Conservation (phyloP, 2,329 filamentous ascomycete genomes). For the Beauveria scarabaeidicola region DNA sequence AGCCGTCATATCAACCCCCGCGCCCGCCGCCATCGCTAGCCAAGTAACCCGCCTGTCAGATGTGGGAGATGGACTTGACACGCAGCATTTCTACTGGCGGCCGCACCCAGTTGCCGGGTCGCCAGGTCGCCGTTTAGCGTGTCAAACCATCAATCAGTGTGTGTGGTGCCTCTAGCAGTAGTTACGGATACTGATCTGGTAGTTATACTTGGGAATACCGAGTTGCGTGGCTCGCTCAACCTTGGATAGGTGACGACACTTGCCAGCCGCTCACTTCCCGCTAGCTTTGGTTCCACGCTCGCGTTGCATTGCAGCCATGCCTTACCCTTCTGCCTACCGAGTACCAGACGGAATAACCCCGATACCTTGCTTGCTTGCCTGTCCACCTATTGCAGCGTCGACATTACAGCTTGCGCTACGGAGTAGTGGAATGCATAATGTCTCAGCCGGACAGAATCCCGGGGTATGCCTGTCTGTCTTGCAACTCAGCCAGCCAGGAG, state of each 20-base stretch:
- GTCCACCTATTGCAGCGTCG: too few species aligned
- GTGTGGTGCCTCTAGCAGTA: not conserved
- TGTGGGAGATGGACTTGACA: too few species aligned
- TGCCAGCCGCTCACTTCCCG: not conserved
- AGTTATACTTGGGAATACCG: too few species aligned
- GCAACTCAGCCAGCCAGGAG: not conserved
- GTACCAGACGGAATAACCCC: not conserved
- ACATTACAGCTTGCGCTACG: not conserved
- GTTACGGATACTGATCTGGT: too few species aligned
- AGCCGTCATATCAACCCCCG: too few species aligned
- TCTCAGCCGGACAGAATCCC: conserved; percentile 4
- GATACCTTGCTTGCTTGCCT: not conserved
- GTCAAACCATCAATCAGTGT: not conserved
- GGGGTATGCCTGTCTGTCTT: not conserved
- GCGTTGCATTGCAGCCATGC: not conserved
- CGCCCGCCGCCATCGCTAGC: too few species aligned
- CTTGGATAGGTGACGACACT: too few species aligned
- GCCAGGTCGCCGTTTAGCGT: not conserved
- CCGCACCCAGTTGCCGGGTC: too few species aligned
- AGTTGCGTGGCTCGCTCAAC: not conserved
- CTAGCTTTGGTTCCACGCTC: not conserved
- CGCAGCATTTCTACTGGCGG: too few species aligned
- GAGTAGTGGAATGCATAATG: not conserved
- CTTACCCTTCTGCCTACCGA: not conserved
- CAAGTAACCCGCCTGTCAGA: too few species aligned